Conservation (phyloP, 192 early-diverging fungal species). For the Backusella westeae region DNA sequence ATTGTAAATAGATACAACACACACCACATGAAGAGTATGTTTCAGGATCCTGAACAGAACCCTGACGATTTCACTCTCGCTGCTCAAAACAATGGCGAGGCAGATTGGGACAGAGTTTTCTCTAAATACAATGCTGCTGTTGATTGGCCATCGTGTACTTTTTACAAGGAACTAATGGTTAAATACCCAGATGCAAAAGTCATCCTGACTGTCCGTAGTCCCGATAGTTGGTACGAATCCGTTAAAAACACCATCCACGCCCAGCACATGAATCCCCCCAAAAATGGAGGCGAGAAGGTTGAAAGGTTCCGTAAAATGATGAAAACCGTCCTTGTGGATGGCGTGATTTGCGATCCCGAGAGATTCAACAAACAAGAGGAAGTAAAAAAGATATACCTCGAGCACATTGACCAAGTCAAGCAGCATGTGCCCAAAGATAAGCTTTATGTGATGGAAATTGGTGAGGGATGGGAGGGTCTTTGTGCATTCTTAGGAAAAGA, state of each 20-base stretch:
- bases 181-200: conserved; percentile 28
- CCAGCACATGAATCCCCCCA: background rate
- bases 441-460: background rate
- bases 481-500: background rate
- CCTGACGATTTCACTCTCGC: background rate
- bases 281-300: background rate
- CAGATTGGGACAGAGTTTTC: conserved; percentile 18
- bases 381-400: background rate
- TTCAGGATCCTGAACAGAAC: background rate
- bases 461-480: conserved; percentile 4
- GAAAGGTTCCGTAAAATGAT: background rate
- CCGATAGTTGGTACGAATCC: conserved; percentile 25
- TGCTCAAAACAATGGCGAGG: background rate
- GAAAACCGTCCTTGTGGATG: background rate
- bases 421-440: background rate
- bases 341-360: background rate
- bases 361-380: background rate
- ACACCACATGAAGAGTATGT: background rate
- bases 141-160: conserved; percentile 18
- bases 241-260: background rate
- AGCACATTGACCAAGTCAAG: conserved; percentile 10
- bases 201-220: conserved; percentile 9
- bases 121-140: conserved; percentile 16
- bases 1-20: background rate
- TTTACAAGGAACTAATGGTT: no score